A percentile compares a stretch with the other conserved stretches of the same genome.
Conservation (phyloP, 1,284 basidiomycete genomes). For the Anthracocystis setariae region DNA sequence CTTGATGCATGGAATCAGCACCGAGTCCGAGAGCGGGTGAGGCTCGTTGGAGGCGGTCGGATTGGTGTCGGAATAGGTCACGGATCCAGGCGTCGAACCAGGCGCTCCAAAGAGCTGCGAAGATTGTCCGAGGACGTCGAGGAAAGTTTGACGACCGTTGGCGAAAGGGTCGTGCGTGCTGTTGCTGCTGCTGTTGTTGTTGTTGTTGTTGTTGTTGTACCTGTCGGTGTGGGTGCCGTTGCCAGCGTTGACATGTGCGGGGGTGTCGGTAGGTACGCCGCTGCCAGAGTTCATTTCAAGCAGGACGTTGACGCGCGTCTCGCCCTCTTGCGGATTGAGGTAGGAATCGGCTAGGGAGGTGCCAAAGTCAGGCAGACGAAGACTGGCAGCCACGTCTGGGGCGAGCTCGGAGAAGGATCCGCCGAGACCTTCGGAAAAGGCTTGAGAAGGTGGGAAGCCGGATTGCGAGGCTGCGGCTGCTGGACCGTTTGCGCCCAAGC, state of each 20-base stretch:
- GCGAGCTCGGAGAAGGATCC: conserved; percentile 49
- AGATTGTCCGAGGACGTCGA: conserved; percentile 45
- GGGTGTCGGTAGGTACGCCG: conserved; percentile 3
- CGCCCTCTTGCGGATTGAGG: conserved; percentile 47
- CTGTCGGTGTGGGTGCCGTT: conserved; percentile 6
- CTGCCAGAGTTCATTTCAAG: conserved; percentile 34
- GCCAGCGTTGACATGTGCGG: conserved; percentile 11
- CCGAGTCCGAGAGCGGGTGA: conserved; percentile 54
- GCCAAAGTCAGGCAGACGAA: conserved; percentile 54
- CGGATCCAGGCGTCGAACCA: conserved; percentile 36
- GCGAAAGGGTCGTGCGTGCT: conserved; percentile 13
- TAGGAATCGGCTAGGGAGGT: conserved; percentile 57
- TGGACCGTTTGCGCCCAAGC: conserved; percentile 4
- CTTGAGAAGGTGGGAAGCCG: conserved; percentile 20
- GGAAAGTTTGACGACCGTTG: conserved; percentile 37
- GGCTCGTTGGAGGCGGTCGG: conserved; percentile 17
- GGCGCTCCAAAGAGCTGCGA: conserved; percentile 28
- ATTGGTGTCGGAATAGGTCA: conserved; percentile 22
- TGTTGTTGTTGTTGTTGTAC: conserved; percentile 5
- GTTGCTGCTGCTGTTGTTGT: conserved; percentile 6
- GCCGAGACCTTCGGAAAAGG: conserved; percentile 31
- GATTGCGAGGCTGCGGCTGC: conserved; percentile 3
- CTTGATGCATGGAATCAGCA: conserved; percentile 59
- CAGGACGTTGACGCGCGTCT: conserved; percentile 41
- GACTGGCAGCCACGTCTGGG: conserved; percentile 36